Evolutionary conservation across 371 early-diverging fungal species (phyloP), one percentile per base, ranked within the genome.

Genomic region (Funneliformis caledonium): DNA sequence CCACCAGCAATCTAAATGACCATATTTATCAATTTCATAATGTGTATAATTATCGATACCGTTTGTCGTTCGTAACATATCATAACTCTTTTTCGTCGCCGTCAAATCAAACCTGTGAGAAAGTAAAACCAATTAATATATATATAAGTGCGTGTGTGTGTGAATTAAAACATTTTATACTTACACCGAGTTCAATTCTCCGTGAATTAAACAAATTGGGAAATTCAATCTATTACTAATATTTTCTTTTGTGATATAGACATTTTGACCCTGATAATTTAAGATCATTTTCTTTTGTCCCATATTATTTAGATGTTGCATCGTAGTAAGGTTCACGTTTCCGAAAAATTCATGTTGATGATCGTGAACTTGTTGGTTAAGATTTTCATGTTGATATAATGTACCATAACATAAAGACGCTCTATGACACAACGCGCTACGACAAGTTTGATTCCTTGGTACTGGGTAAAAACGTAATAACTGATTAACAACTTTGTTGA

Each of bases 351-450:
- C 82, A 48, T 82, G 80, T 61, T 81, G 75, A 72, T 86, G 78
- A 62, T 86, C 84, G 70, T 86, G 86, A 26, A 86, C 33, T 64
- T 83, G 81, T 70, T 84, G 83, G 60, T 78, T 82, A 42, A 86
- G 47, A 81, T 84, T 83, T 67, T 86, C 84, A 60, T 86, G 86
- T 62, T 83, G 82, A 82, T 82, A 86, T n/a, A 86, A 70, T 45
- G 83, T 65, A 1, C 86, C 86, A 61, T 74, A 86, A 42, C 81
- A 82, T 65, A 86, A 83, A 10, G 82, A 80, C 0, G 85, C 83
- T 1, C 86, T 80, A 74, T 83, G 86, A 76, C 86, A 86, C 26
- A 82, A 43, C 2, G 86, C 85, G 48, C 78, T 83, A 33, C 83
- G 84, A 80, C 86, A 86, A 65, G 81, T 82, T 81, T 85, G 83